Evolutionary conservation across 2,329 filamentous ascomycete genomes (phyloP).

Genomic region (Akanthomyces lecanii): DNA sequence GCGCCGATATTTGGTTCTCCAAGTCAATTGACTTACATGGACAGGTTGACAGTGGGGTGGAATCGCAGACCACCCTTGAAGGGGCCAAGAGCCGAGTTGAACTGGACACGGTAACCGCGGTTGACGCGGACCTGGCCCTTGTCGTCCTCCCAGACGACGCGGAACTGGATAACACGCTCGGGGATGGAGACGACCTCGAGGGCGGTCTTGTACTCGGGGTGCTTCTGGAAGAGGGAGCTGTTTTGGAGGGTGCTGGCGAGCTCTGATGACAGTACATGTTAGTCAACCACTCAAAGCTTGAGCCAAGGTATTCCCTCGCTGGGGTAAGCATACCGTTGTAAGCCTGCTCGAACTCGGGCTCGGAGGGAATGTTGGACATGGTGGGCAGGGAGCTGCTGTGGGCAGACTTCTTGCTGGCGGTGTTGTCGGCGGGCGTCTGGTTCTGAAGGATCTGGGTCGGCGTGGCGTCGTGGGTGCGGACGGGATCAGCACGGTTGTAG

Average conservation of each 20-base stretch:
- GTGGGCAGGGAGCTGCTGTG: conserved; percentile 6
- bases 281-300: background rate
- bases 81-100: conserved; percentile 94
- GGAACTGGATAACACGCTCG: conserved; percentile 95
- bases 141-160: conserved; percentile 96
- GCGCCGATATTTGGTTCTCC: background rate
- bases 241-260: conserved; percentile 91
- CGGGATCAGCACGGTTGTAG: conserved; percentile 5
- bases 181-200: conserved; percentile 84
- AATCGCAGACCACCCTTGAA: conserved; percentile 98
- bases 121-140: conserved; percentile 85
- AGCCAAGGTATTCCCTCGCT: background rate
- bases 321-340: conserved; percentile 66
- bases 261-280: conserved; percentile 51
- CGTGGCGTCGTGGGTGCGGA: conserved; percentile 11
- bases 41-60: conserved; percentile 81
- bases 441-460: conserved; percentile 13
- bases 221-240: conserved; percentile 86
- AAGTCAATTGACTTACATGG: conserved; percentile 43
- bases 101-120: conserved; percentile 93
- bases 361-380: conserved; percentile 80
- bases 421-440: conserved; percentile 14
- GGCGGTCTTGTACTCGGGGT: conserved; percentile 91
- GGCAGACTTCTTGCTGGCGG: conserved; percentile 16
- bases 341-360: conserved; percentile 98